Evolutionary conservation across 2,329 filamentous ascomycete genomes (phyloP).

Genomic region (Drechslerella coelobrocha): DNA sequence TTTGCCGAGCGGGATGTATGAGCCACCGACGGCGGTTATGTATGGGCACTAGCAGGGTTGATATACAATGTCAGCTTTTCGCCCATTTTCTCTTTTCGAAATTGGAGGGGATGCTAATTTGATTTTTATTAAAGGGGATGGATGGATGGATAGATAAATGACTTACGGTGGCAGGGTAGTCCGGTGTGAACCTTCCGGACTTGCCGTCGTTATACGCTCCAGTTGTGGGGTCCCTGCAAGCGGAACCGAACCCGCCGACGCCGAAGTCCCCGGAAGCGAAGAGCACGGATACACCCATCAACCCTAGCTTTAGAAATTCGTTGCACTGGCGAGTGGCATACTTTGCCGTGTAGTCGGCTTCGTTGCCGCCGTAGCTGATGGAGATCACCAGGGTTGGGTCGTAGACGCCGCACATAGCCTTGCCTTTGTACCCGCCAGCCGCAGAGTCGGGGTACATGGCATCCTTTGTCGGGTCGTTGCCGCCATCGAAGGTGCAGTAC

Average conservation of each 20-base stretch:
- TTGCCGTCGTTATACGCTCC: slow-evolving; percentile 37
- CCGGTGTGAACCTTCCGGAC: slow-evolving; percentile 40
- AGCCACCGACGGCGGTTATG: slow-evolving; percentile 71
- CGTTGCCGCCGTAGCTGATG: slow-evolving; percentile 72
- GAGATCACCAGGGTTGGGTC: slow-evolving; percentile 36
- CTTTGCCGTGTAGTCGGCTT: slow-evolving; percentile 68
- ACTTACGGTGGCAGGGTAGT: slow-evolving; percentile 64
- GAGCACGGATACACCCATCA: slow-evolving; percentile 69
- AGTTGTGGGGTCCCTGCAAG: slow-evolving; percentile 50
- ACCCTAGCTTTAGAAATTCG: slow-evolving; percentile 70
- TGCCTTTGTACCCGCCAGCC: slow-evolving; percentile 68
- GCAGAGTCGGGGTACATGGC: slow-evolving; percentile 59
- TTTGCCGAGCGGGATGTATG: slow-evolving; percentile 54
- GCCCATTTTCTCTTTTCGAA: slow-evolving; percentile 63
- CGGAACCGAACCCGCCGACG: slow-evolving; percentile 65
- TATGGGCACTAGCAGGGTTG: slow-evolving; percentile 65
- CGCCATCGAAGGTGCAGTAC: slow-evolving; percentile 60
- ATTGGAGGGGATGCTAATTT: too few relatives aligned
- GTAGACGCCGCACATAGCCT: slow-evolving; percentile 57
- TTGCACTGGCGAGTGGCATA: slow-evolving; percentile 70
- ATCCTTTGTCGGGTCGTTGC: slow-evolving; percentile 60
- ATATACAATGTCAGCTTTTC: background rate
- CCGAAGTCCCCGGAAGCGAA: slow-evolving; percentile 69
- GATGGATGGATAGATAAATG: slow-evolving; percentile 65
- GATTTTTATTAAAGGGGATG: too few relatives aligned